Conservation (phyloP, 192 early-diverging fungal genomes). For the Linnemannia schmuckeri region DNA sequence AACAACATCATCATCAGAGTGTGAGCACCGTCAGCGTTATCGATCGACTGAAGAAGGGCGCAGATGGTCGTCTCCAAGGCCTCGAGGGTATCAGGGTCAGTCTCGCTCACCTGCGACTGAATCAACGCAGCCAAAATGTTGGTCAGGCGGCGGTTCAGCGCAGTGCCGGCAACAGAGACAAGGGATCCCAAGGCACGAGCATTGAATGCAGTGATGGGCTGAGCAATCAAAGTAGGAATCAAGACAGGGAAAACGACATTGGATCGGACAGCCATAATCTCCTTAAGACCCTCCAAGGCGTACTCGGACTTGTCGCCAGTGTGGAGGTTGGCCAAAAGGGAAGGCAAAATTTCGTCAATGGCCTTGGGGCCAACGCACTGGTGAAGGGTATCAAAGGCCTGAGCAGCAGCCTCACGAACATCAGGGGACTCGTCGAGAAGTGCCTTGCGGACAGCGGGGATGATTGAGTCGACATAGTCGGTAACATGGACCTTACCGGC, state of each 20-base stretch:
- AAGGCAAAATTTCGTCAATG: constrained; percentile 95
- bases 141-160: constrained; percentile 85
- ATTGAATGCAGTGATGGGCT: constrained; percentile 92
- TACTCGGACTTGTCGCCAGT: constrained; percentile 71
- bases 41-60: constrained; percentile 79
- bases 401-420: constrained; percentile 95
- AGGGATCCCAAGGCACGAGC: constrained; percentile 91
- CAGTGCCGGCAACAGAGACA: constrained; percentile 90
- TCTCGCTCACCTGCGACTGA: constrained; percentile 78
- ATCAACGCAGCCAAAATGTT: constrained; percentile 88
- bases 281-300: constrained; percentile 95
- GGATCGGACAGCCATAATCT: constrained; percentile 97
- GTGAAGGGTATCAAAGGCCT: constrained; percentile 95
- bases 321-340: constrained; percentile 83
- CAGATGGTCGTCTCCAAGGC: constrained; percentile 83
- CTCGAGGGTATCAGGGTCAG: constrained; percentile 69
- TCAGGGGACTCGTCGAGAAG: constrained; percentile 87
- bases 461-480: constrained; percentile 89
- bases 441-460: constrained; percentile 85
- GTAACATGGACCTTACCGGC: constrained; percentile 84
- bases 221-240: constrained; percentile 92
- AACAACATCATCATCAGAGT: constrained; percentile 83
- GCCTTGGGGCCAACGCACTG: constrained; percentile 91
- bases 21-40: constrained; percentile 87
- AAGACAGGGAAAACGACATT: constrained; percentile 98